Conservation (phyloP, 140 eudicot genomes). For the Stevia rebaudiana region DNA sequence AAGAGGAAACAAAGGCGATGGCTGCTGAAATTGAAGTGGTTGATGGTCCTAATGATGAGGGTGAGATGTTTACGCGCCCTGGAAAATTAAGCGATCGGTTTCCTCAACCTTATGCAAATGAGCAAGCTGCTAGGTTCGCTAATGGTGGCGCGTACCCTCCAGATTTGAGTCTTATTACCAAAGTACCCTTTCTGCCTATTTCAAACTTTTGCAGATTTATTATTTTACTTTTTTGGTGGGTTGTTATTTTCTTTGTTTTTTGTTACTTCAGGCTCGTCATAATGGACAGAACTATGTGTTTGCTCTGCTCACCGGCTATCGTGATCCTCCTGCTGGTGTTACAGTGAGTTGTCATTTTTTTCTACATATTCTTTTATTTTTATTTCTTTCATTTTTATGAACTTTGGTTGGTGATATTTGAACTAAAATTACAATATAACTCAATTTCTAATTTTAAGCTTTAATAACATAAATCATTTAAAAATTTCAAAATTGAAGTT, state of each 20-base stretch:
- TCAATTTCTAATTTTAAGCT: background rate
- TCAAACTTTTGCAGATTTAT: background rate
- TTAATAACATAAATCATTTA: background rate
- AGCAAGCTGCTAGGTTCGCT: conserved; percentile 94
- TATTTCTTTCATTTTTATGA: background rate
- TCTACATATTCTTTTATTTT: background rate
- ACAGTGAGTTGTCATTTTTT: conserved; percentile 39
- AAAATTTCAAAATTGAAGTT: background rate
- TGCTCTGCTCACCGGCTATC: conserved; percentile 93
- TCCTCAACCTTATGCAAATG: conserved; percentile 86
- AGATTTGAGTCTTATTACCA: conserved; percentile 87
- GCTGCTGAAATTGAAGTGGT: conserved; percentile 97
- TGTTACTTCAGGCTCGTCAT: conserved; percentile 68
- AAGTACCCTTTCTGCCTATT: conserved; percentile 34
- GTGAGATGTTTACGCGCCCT: conserved; percentile 95
- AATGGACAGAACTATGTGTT: conserved; percentile 93
- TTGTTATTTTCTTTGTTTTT: conserved; percentile 10
- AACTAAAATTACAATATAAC: background rate
- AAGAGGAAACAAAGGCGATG: conserved; percentile 95
- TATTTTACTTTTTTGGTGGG: background rate
- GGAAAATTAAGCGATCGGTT: conserved; percentile 88
- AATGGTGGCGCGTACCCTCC: conserved; percentile 99
- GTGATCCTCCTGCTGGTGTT: conserved; percentile 98
- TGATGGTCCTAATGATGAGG: conserved; percentile 98
- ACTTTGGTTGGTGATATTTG: background rate